Evolutionary conservation across 768 basidiomycete species (phyloP), one percentile per base, ranked within the genome.

Genomic region (Phlegmacium glaucopus): DNA sequence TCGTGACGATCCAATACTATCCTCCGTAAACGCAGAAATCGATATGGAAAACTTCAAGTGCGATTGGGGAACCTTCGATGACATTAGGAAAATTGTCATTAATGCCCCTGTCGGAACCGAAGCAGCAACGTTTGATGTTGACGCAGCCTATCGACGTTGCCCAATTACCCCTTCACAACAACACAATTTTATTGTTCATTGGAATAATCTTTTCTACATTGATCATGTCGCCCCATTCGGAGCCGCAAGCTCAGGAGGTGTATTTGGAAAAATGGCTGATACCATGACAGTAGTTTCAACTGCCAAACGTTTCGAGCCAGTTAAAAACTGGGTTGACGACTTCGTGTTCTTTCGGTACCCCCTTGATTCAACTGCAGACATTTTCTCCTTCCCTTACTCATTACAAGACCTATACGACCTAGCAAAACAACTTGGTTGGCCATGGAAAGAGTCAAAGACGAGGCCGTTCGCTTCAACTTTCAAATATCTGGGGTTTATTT

Each of bases 281-380:
- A 60, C 62, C 3, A 56, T 66, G 7, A 47, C 63, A 6, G 47
- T 48, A 1, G 54, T 72, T 0, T 54, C 58, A 0, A 16, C 44
- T 0, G 15, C 29, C 1, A 29, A 54, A 6, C 49, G 50, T 1
- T 45, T 69, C 8, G 29, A 55, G 0, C 56, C 57, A 0, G 35
- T 63, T 3, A 41, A 60, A 4, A 69, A 68, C 26, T 72, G 70
- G 70, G 68, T 68, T 0, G 66, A 72, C 29, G 62, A 71, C 38
- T 71, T 67, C 36, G 30, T 64, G 0, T 66, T 70, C 41, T 61
- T 69, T 15, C 48, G 57, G 1, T 60, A 52, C 35, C 60, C 53
- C 6, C 29, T 8, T 27, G 29, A 10, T 6, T n/a, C 10, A 27
- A 13, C 32, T n/a, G 8, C 6, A 37, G 6, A 28, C 4, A 13